These are phyloP conservation scores for Leishmania tropica DNA, from an alignment of 208 protist genomes.

Conservation along the genomic window DNA sequence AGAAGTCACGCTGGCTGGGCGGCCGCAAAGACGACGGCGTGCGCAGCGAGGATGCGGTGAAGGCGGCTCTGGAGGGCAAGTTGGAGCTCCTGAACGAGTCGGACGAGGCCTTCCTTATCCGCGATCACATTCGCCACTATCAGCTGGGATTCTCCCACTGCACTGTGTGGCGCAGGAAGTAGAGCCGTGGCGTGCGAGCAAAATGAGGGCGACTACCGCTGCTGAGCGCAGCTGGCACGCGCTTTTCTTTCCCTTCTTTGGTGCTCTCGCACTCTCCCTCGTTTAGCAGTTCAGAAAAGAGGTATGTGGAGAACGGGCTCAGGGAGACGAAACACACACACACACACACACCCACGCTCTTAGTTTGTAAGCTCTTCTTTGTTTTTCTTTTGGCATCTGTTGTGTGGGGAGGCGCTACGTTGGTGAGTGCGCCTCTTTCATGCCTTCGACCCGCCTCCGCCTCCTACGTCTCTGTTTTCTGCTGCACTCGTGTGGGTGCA, in stretches of 20 bases:
- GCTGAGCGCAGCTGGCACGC: not conserved
- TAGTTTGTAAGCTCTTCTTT: too few relatives aligned
- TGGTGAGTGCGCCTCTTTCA: not conserved
- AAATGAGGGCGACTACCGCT: not conserved
- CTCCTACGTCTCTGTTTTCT: not conserved
- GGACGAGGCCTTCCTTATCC: constrained; percentile 90
- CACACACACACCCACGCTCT: constrained; percentile 3
- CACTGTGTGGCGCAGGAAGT: constrained; percentile 68
- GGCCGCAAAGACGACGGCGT: constrained; percentile 44
- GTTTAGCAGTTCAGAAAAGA: not conserved
- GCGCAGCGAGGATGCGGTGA: constrained; percentile 66
- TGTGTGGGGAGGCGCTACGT: not conserved
- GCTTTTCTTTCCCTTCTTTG: not conserved
- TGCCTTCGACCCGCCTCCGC: not conserved
- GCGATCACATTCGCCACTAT: constrained; percentile 86
- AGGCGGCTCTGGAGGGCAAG: constrained; percentile 51
- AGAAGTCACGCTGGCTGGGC: constrained; percentile 72
- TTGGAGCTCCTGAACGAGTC: constrained; percentile 77
- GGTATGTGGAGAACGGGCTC: not conserved
- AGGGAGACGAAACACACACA: not conserved
- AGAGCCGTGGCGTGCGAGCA: not conserved
- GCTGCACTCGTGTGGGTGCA: not conserved
- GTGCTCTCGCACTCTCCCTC: not conserved
- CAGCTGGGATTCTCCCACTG: constrained; percentile 88
- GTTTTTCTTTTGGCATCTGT: too few relatives aligned